Evolutionary conservation across 371 early-diverging fungal genomes (phyloP), one percentile per base, ranked within the genome.

Genomic region (Fennellomyces sp.): DNA sequence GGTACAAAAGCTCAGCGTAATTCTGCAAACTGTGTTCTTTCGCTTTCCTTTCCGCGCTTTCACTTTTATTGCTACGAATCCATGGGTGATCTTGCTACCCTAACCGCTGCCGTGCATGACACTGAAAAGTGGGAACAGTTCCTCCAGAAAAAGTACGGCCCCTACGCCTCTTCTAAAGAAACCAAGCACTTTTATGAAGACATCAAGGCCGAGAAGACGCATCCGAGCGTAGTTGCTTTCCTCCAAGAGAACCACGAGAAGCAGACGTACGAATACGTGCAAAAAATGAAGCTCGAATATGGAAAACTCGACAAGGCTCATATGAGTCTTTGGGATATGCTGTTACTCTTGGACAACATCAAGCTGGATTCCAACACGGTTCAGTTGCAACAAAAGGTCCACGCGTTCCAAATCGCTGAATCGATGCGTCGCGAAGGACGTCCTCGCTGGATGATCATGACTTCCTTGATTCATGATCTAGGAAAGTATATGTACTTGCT

Each of bases 361-460:
- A 80, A 82, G 59, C 79, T 78, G 5, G 80, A 83, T 56, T 79
- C 72, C 2, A 30, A 42, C 17, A 26, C 7, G 3, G 38, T 48
- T 30, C 56, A 73, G 13, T 28, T 79, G 28, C 57, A 78, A 7
- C 86, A 86, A 56, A 83, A 81, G 21, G 70, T 72, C 15, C 87
- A 86, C 58, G 73, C 82, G 3, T 61, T 86, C 12, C 87, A 86
- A 61, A 69, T 83, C 8, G 86, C 87, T 3, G 87, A 86, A 61
- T 81, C 86, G 2, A 75, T 81, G 3, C 63, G 85, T 25, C 65
- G 63, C 25, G 85, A 85, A 41, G 63, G 57, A 6, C 81, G 73
- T 28, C 85, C 86, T 27, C 58, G 74, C 7, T 86, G 86, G 87
- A 63, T 86, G 67, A 59, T 78, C 26, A 60, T 86, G 26, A 73